phyloP scores from a whole-genome alignment of 2,329 filamentous ascomycete genomes.

The Aspergillus sp. region DNA sequence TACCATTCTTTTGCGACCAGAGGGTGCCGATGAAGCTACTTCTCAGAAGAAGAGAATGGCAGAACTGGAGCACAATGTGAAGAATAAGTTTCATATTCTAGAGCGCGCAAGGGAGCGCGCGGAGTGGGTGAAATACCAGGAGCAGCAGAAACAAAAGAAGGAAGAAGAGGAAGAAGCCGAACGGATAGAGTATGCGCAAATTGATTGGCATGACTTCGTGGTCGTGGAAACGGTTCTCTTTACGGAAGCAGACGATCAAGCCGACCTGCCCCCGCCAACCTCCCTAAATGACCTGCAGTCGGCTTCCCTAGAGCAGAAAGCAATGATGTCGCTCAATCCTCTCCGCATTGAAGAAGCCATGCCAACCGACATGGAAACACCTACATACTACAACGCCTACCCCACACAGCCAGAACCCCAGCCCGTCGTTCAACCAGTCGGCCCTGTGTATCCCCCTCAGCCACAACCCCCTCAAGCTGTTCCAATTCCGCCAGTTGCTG shows the following conservation, averaged over 20 bases:
- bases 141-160: constrained; percentile 81
- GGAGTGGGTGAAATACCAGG: constrained; percentile 82
- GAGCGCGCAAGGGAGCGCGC: constrained; percentile 80
- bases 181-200: constrained; percentile 73
- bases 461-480: constrained; percentile 30
- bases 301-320: constrained; percentile 91
- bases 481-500: constrained; percentile 26
- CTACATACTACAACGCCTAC: constrained; percentile 55
- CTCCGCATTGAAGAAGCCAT: constrained; percentile 92
- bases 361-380: constrained; percentile 68
- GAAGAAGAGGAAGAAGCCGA: constrained; percentile 86
- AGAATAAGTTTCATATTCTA: constrained; percentile 78
- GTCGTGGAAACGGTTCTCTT: constrained; percentile 95
- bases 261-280: constrained; percentile 83
- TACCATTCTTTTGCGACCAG: constrained; percentile 69
- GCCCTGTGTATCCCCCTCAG: constrained; percentile 33
- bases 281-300: constrained; percentile 90
- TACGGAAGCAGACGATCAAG: constrained; percentile 81
- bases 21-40: constrained; percentile 68
- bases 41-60: constrained; percentile 70
- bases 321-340: constrained; percentile 79
- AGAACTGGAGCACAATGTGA: constrained; percentile 71
- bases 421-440: constrained; percentile 31
- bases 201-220: constrained; percentile 98
- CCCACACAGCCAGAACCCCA: constrained; percentile 41